Evolutionary conservation across 257 asterid genomes (phyloP).

Genomic region (Fraxinus anomala): DNA sequence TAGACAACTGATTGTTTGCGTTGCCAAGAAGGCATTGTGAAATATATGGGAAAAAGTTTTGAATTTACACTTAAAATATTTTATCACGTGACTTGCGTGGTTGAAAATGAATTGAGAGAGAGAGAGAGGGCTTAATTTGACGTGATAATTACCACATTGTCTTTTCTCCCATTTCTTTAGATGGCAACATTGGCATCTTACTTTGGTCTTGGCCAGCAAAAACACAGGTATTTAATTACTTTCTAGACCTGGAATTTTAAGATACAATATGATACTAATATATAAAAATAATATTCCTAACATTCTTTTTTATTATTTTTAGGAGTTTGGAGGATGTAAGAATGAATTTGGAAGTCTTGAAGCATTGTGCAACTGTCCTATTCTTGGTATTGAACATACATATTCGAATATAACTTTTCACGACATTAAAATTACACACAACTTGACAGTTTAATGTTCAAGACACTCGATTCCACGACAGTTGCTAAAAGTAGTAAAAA

Average conservation of each 20-base stretch:
- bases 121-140: background rate
- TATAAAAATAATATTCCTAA: background rate
- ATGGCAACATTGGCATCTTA: slow-evolving; percentile 92
- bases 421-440: background rate
- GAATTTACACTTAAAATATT: too few relatives aligned
- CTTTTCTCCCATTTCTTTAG: slow-evolving; percentile 32
- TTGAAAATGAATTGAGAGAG: too few relatives aligned
- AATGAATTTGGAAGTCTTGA: slow-evolving; percentile 89
- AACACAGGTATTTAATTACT: slow-evolving; percentile 64
- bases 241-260: background rate
- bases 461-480: background rate
- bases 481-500: background rate
- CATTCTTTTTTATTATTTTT: slow-evolving; percentile 10
- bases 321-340: slow-evolving; percentile 96
- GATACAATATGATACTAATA: background rate
- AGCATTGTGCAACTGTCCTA: slow-evolving; percentile 93
- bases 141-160: background rate
- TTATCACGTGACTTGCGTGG: too few relatives aligned
- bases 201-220: slow-evolving; percentile 91
- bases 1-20: too few relatives aligned
- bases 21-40: too few relatives aligned
- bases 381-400: slow-evolving; percentile 56
- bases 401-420: background rate
- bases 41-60: too few relatives aligned
- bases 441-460: background rate